Conservation (phyloP, 441 rosid genomes). For the Syzygium malaccense region DNA sequence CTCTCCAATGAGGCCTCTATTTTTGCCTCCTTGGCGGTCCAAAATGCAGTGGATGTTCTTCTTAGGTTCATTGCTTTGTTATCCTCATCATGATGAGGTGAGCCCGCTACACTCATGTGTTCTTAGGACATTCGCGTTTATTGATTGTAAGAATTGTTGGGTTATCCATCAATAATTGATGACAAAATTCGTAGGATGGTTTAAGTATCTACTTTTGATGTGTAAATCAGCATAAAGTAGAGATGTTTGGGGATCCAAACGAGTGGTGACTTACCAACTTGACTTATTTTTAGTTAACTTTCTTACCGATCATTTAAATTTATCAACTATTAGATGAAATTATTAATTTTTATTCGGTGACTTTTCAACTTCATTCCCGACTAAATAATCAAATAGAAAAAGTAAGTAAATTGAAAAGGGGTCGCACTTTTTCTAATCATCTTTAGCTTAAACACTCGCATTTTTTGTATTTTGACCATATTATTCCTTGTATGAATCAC, state of each 20-base stretch:
- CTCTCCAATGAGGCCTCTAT: slow-evolving; percentile 47
- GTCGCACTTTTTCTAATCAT: too few species aligned
- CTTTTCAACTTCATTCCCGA: not conserved
- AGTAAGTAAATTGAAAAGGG: not conserved
- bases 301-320: not conserved
- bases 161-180: not conserved
- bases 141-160: not conserved
- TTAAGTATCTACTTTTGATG: not conserved
- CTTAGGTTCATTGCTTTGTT: slow-evolving; percentile 31
- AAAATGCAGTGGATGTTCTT: slow-evolving; percentile 42
- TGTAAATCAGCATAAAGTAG: not conserved
- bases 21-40: slow-evolving; percentile 44
- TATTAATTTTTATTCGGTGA: not conserved
- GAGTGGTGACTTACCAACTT: not conserved
- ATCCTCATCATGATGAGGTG: not conserved
- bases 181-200: not conserved
- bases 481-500: too few species aligned
- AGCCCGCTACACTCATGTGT: not conserved
- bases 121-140: not conserved
- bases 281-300: not conserved
- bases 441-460: too few species aligned
- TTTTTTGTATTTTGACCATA: too few species aligned
- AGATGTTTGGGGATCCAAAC: not conserved
- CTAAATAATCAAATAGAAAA: not conserved
- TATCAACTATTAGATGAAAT: not conserved